A percentile compares a stretch with the other conserved stretches of the same genome.
Conservation (phyloP, 345 rosid genomes). For the Durio zibethinus region DNA sequence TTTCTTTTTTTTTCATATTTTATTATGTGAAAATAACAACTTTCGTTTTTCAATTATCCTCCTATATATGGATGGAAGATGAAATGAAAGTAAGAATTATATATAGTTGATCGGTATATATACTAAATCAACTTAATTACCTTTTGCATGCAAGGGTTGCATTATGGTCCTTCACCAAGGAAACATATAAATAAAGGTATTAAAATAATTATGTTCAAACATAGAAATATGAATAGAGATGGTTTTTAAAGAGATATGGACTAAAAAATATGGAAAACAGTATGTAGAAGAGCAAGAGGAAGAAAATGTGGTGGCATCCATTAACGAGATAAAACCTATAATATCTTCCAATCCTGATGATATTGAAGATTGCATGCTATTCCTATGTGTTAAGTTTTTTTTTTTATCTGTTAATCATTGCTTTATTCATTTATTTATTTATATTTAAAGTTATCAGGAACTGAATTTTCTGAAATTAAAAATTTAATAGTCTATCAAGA, state of each 20-base stretch:
- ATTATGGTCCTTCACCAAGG: slow-evolving; percentile 79
- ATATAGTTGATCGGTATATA: background rate
- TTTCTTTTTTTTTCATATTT: too few species aligned
- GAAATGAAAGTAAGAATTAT: background rate
- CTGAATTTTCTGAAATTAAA: too few species aligned
- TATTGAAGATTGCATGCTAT: slow-evolving; percentile 81
- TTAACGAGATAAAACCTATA: slow-evolving; percentile 67
- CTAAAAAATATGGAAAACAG: slow-evolving; percentile 36
- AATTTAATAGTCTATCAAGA: too few species aligned
- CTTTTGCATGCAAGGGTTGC: slow-evolving; percentile 40
- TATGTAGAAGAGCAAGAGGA: slow-evolving; percentile 90
- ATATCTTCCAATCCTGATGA: slow-evolving; percentile 78
- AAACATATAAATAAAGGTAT: slow-evolving; percentile 68
- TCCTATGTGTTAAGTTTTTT: slow-evolving; percentile 78
- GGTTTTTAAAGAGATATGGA: background rate
- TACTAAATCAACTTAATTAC: background rate
- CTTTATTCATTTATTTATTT: too few species aligned
- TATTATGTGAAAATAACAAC: too few species aligned
- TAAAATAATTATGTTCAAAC: too few species aligned
- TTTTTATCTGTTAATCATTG: too few species aligned
- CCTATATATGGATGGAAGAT: background rate
- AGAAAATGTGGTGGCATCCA: slow-evolving; percentile 74
- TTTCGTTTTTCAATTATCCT: too few species aligned
- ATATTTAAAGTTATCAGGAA: too few species aligned
- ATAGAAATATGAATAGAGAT: too few species aligned